phyloP scores from a whole-genome alignment of 1,139 yeast species.

The Scheffersomyces illinoinensis region DNA sequence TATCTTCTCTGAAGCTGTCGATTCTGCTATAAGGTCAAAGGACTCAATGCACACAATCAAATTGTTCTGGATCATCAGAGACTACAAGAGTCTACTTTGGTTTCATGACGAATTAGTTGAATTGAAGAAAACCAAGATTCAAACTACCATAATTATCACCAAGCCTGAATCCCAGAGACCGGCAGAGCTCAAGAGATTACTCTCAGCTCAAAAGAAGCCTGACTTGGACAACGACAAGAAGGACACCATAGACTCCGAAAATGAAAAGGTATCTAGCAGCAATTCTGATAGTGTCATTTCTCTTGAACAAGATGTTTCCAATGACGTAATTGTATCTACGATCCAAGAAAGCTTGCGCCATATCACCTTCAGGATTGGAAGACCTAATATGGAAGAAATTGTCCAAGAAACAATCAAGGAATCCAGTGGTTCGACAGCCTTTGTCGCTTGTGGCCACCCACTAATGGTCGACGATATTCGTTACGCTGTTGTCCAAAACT shows the following conservation, averaged over 20 bases:
- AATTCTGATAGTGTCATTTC: background rate
- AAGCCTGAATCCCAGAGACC: constrained; percentile 22
- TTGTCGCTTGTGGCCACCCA: constrained; percentile 56
- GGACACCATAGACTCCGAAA: background rate
- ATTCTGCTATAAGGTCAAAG: constrained; percentile 17
- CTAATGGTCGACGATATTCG: constrained; percentile 53
- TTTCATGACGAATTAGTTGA: constrained; percentile 48
- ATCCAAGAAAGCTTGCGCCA: constrained; percentile 22
- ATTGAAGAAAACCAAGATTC: constrained; percentile 31
- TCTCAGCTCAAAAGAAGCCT: constrained; percentile 10
- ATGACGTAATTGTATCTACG: constrained; percentile 7
- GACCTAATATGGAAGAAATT: constrained; percentile 31
- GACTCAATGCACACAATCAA: constrained; percentile 27
- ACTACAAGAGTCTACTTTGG: constrained; percentile 46
- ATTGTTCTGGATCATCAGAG: constrained; percentile 55
- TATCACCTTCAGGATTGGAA: constrained; percentile 30
- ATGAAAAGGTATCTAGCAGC: background rate
- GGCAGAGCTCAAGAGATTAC: too few relatives aligned
- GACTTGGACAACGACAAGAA: background rate
- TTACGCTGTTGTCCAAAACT: constrained; percentile 27
- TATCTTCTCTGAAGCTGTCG: constrained; percentile 38
- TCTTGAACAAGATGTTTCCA: background rate
- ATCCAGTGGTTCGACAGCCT: constrained; percentile 37
- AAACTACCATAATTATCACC: constrained; percentile 46
- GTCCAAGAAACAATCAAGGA: constrained; percentile 28